A percentile compares a stretch with the other conserved stretches of the same genome.
Evolutionary conservation across 768 basidiomycete genomes (phyloP).

Genomic region (Agrocybe pediades): DNA sequence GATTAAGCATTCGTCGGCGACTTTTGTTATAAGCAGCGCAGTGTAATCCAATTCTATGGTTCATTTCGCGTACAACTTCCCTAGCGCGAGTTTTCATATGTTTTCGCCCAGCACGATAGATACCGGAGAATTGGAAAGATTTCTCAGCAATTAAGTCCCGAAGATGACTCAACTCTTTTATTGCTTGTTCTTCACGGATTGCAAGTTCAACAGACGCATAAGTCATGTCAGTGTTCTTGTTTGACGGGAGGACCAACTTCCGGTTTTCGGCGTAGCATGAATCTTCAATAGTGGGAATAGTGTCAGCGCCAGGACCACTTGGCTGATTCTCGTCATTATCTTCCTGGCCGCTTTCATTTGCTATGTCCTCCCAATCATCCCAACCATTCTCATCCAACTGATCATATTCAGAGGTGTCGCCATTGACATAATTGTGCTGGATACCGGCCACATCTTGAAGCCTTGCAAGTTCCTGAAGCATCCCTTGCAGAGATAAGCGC

Average conservation of each 20-base stretch:
- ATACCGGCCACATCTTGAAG: neutral
- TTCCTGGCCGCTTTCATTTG: neutral
- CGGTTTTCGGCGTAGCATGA: neutral
- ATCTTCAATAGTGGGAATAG: neutral
- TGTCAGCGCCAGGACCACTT: neutral
- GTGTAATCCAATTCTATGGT: neutral
- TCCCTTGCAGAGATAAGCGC: neutral
- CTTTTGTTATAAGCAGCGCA: slow-evolving; percentile 4
- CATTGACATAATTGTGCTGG: neutral
- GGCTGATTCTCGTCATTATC: neutral
- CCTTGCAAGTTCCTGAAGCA: neutral
- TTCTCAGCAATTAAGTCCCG: slow-evolving; percentile 7
- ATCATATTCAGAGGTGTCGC: neutral
- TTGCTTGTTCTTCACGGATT: neutral
- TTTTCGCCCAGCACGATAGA: neutral
- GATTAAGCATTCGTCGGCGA: neutral
- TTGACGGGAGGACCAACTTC: neutral
- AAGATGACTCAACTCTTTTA: neutral
- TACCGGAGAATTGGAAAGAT: slow-evolving; percentile 6
- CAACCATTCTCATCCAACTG: neutral
- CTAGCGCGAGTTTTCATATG: slow-evolving; percentile 1
- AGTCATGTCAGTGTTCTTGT: neutral
- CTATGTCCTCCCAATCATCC: neutral
- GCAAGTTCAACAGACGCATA: neutral
- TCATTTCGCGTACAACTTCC: neutral